phyloP scores from a whole-genome alignment of 176 grass and related monocot species.

The Avena eriantha region DNA sequence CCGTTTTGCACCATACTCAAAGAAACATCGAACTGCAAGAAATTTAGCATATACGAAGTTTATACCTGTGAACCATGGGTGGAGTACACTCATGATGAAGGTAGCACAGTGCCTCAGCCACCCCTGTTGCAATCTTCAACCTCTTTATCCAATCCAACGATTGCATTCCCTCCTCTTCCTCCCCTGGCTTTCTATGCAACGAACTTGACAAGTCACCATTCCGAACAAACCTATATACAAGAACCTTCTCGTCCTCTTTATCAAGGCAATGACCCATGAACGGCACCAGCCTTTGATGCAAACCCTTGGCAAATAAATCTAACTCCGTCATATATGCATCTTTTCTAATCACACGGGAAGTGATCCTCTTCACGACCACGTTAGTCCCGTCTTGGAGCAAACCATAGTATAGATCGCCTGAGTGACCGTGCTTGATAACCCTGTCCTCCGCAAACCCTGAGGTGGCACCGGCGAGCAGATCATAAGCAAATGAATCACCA shows the following conservation, averaged over 20 bases:
- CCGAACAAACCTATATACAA: conserved; percentile 85
- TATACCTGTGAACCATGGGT: conserved; percentile 96
- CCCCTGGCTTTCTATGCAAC: conserved; percentile 70
- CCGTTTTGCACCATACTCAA: not conserved
- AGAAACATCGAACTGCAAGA: conserved; percentile 15
- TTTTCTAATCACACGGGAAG: conserved; percentile 48
- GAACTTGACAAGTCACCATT: conserved; percentile 74
- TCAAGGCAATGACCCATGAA: conserved; percentile 85
- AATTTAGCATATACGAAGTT: conserved; percentile 26
- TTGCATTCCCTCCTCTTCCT: conserved; percentile 85
- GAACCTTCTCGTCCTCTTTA: conserved; percentile 73
- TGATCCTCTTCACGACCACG: conserved; percentile 79
- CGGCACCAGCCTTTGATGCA: conserved; percentile 71
- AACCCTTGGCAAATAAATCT: conserved; percentile 80
- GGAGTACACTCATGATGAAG: conserved; percentile 90
- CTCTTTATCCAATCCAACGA: conserved; percentile 99
- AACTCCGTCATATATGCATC: conserved; percentile 73
- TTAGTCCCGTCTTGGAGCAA: conserved; percentile 60
- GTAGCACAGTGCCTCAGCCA: conserved; percentile 92
- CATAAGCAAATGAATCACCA: conserved; percentile 74
- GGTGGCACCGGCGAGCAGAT: conserved; percentile 63
- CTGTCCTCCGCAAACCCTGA: conserved; percentile 64
- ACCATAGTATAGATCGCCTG: conserved; percentile 83
- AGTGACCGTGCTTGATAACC: conserved; percentile 78
- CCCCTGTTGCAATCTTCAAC: conserved; percentile 94